Conservation (phyloP, 768 basidiomycete species). For the Sporobolomyces roseus region DNA sequence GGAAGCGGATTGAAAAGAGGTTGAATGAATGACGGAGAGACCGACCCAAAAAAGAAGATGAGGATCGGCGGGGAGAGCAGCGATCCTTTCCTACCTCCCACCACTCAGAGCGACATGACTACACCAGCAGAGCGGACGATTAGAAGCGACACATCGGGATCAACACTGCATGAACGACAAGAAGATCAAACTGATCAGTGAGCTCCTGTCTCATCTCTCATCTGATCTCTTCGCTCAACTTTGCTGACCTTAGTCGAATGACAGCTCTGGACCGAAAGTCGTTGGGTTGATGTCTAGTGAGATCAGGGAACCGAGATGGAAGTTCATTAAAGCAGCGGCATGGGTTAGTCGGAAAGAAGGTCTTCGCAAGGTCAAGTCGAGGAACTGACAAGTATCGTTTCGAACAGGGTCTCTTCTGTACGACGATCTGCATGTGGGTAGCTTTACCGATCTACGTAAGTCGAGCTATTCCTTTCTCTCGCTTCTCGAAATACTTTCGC, state of each 20-base stretch:
- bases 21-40: too few relatives aligned
- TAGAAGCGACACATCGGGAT: background rate
- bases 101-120: too few relatives aligned
- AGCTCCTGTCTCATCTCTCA: background rate
- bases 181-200: background rate
- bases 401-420: background rate
- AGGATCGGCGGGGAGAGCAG: too few relatives aligned
- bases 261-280: background rate
- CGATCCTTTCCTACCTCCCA: too few relatives aligned
- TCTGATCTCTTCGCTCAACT: background rate
- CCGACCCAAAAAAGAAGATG: too few relatives aligned
- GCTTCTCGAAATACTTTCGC: too few relatives aligned
- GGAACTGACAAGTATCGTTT: too few relatives aligned
- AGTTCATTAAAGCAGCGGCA: background rate
- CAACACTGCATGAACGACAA: slow-evolving; percentile 7
- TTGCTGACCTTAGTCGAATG: background rate
- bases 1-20: background rate
- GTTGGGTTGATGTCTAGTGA: slow-evolving; percentile 2
- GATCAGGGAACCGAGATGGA: background rate
- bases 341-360: too few relatives aligned
- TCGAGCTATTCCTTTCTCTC: too few relatives aligned
- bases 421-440: slow-evolving; percentile 41
- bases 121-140: background rate
- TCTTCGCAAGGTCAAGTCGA: too few relatives aligned
- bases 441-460: slow-evolving; percentile 47